Evolutionary conservation across 306 rosid genomes (phyloP).

Genomic region (Hippophae gyantsensis): DNA sequence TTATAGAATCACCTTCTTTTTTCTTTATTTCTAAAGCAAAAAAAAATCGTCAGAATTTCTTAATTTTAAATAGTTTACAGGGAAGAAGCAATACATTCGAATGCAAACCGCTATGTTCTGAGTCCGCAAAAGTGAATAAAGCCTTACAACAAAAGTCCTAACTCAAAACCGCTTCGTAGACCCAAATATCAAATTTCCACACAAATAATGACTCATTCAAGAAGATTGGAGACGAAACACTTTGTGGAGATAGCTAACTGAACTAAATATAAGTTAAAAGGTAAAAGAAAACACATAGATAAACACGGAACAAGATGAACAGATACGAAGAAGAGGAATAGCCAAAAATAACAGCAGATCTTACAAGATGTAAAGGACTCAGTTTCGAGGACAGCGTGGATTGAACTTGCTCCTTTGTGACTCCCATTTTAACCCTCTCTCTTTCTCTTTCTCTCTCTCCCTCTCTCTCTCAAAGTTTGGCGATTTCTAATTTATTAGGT

Average conservation of each 20-base stretch:
- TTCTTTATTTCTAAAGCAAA: too few species aligned
- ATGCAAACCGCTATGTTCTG: too few species aligned
- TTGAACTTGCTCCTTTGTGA: constrained; percentile 77
- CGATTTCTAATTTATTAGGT: not conserved
- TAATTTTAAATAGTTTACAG: too few species aligned
- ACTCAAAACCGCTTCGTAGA: too few species aligned
- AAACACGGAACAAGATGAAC: not conserved
- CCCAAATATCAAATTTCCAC: not conserved
- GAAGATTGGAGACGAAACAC: not conserved
- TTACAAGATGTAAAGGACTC: constrained; percentile 73
- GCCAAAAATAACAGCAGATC: constrained; percentile 7
- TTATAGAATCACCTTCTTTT: too few species aligned
- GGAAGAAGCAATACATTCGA: too few species aligned
- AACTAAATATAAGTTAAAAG: not conserved
- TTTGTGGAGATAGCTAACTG: not conserved
- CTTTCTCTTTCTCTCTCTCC: not conserved
- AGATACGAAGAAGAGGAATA: not conserved
- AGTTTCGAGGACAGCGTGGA: constrained; percentile 62
- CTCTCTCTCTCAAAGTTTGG: not conserved
- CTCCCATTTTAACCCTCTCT: constrained; percentile 40
- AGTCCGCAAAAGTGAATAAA: too few species aligned
- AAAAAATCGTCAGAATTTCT: too few species aligned
- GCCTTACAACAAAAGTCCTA: too few species aligned
- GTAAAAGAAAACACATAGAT: not conserved
- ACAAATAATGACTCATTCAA: not conserved